A percentile compares a stretch with the other conserved stretches of the same genome.
These are phyloP conservation scores for Ophiocordyceps australis DNA, from an alignment of 2,329 filamentous ascomycete genomes.

Conservation along the genomic window DNA sequence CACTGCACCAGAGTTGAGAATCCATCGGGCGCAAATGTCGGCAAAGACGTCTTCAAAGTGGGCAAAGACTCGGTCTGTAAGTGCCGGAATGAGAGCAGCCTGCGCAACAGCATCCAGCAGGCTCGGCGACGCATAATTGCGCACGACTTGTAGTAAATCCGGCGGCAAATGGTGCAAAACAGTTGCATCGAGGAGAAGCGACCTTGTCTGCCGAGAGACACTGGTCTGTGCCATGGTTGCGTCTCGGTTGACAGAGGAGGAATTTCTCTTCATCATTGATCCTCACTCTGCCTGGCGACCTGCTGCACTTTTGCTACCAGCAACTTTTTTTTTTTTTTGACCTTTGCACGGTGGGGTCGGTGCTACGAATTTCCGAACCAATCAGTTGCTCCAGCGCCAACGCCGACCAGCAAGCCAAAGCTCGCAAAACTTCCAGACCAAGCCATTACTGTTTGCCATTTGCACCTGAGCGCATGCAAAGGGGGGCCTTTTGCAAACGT, in stretches of 20 bases:
- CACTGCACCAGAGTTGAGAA: conserved; percentile 25
- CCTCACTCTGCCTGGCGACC: conserved; percentile 5
- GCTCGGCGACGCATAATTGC: conserved; percentile 39
- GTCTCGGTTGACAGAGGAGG: conserved; percentile 11
- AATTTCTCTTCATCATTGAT: conserved; percentile 9
- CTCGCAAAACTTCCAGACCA: conserved; percentile 23
- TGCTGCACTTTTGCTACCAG: conserved; percentile 9
- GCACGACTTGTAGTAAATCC: conserved; percentile 52
- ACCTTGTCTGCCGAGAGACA: conserved; percentile 33
- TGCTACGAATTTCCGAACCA: conserved; percentile 18
- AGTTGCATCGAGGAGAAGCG: conserved; percentile 34
- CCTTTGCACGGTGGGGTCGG: conserved; percentile 14
- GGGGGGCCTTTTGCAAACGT: no score
- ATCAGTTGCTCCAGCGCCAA: conserved; percentile 9
- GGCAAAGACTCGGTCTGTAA: conserved; percentile 56
- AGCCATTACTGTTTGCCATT: background rate
- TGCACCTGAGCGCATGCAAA: no score
- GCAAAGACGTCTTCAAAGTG: conserved; percentile 61
- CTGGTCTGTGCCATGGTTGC: conserved; percentile 36
- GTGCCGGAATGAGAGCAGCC: conserved; percentile 48
- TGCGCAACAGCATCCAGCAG: conserved; percentile 56
- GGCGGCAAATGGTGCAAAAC: conserved; percentile 43
- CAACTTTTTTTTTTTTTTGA: background rate
- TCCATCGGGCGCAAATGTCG: conserved; percentile 71
- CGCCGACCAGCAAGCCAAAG: conserved; percentile 7